These are phyloP conservation scores for Dalbergia cultrata DNA, from an alignment of 306 rosid genomes.

Conservation along the genomic window DNA sequence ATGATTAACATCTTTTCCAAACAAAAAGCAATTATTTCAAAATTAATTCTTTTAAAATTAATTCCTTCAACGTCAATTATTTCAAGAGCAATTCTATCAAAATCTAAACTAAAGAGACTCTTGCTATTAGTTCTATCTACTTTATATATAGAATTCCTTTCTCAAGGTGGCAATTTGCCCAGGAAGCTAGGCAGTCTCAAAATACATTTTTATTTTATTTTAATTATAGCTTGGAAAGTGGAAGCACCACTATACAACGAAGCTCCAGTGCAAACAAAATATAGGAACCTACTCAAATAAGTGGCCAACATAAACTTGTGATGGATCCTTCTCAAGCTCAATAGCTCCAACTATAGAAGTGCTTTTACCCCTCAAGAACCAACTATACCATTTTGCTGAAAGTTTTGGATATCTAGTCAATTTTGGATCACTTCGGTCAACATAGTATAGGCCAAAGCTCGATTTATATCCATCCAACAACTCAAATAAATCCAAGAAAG, in stretches of 20 bases:
- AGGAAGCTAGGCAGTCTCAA: neutral
- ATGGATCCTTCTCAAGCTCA: slow-evolving; percentile 29
- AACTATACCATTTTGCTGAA: slow-evolving; percentile 43
- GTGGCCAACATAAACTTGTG: neutral
- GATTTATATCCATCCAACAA: slow-evolving; percentile 42
- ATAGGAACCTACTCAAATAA: neutral
- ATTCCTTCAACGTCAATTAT: no score
- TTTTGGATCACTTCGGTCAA: slow-evolving; percentile 41
- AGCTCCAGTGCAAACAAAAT: neutral
- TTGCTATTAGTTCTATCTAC: neutral
- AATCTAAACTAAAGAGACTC: no score
- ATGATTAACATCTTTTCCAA: no score
- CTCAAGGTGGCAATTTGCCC: neutral
- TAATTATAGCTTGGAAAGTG: neutral
- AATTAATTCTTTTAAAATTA: no score
- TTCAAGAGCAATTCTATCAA: no score
- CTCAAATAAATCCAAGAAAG: slow-evolving; percentile 46
- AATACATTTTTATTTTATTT: neutral
- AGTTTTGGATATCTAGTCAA: slow-evolving; percentile 50
- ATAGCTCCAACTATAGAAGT: neutral
- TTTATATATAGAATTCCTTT: neutral
- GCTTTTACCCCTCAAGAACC: slow-evolving; percentile 23
- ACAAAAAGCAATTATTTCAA: no score
- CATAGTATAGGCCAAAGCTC: slow-evolving; percentile 44
- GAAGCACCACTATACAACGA: neutral